Evolutionary conservation across 2,329 filamentous ascomycete genomes (phyloP), one percentile per base, ranked within the genome.

Genomic region (Macrophomina pseudophaseolina): DNA sequence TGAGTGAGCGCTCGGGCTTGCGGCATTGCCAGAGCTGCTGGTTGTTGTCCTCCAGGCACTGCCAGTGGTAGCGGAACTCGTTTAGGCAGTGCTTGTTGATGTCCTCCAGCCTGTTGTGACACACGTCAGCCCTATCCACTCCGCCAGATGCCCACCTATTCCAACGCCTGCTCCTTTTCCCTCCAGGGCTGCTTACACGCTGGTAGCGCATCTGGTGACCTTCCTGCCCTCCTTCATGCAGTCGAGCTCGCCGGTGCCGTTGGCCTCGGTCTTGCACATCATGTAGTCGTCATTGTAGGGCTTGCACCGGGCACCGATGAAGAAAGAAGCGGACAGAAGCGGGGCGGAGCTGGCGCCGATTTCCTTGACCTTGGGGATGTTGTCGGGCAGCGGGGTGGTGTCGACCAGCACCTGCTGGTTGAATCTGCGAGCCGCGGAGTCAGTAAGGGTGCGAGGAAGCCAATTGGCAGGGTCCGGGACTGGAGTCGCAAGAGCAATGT

Each of bases 281-380:
- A 99, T 99, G 84, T 91, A 99, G 83, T 99, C 95, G 85, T 99
- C 95, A 82, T 98, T 98, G 86, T 94, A 99, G 67, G 91, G 85
- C 79, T 88, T 91, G 89, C 95, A 99, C 77, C 94, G 90, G 72
- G 93, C 94, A 70, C 95, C 95, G 78, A 99, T 99, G 81, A 98
- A 99, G 87, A 92, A 99, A 63, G 93, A 89, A 38, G 95, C 95
- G 71, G 92, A 97, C 68, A 97, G 85, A 52, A 99, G 87, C 65
- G 95, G 95, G 46, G 94, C 95, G 67, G 94, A 98, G 76, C 90
- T 97, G 76, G 93, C 88, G 76, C 95, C 95, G 72, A 99, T 88
- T 83, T 99, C 95, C 81, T 92, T 87, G 80, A 99, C 95, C 78
- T 92, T 90, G 75, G 95, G 95, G 80, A 99, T 93, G 76, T 90